phyloP scores from a whole-genome alignment of 2,329 filamentous ascomycete genomes.

The Calonectria hongkongensis region DNA sequence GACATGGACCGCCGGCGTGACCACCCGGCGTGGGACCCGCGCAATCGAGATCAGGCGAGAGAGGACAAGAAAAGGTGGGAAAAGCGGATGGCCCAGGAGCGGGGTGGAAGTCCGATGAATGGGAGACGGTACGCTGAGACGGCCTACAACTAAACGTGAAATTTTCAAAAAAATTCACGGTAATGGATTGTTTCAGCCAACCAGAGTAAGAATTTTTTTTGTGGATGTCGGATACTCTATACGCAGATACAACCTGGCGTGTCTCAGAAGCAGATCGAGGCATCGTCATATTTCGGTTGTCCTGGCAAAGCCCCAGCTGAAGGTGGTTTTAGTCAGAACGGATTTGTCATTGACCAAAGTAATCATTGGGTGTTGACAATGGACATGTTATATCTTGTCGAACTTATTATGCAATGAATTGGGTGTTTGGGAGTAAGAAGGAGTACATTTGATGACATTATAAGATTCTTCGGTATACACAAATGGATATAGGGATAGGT shows the following conservation, averaged over 20 bases:
- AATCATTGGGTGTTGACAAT: neutral
- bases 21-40: constrained; percentile 58
- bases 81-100: constrained; percentile 58
- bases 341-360: neutral
- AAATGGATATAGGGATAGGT: constrained; percentile 4
- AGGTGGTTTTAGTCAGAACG: constrained; percentile 9
- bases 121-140: constrained; percentile 64
- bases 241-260: neutral
- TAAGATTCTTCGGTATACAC: neutral
- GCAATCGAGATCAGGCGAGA: constrained; percentile 57
- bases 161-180: neutral
- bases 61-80: constrained; percentile 61
- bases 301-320: neutral
- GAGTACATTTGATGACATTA: neutral
- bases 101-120: constrained; percentile 57
- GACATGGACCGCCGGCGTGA: constrained; percentile 67
- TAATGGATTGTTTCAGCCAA: neutral
- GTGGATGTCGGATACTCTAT: neutral
- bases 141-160: constrained; percentile 53
- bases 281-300: constrained; percentile 4
- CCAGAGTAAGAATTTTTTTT: neutral
- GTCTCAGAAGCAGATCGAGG: neutral
- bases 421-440: neutral
- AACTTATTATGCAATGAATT: constrained; percentile 17
- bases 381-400: neutral